Evolutionary conservation across 2,329 filamentous ascomycete species (phyloP), one percentile per base, ranked within the genome.

Genomic region (Aspergillus spinulosporus): DNA sequence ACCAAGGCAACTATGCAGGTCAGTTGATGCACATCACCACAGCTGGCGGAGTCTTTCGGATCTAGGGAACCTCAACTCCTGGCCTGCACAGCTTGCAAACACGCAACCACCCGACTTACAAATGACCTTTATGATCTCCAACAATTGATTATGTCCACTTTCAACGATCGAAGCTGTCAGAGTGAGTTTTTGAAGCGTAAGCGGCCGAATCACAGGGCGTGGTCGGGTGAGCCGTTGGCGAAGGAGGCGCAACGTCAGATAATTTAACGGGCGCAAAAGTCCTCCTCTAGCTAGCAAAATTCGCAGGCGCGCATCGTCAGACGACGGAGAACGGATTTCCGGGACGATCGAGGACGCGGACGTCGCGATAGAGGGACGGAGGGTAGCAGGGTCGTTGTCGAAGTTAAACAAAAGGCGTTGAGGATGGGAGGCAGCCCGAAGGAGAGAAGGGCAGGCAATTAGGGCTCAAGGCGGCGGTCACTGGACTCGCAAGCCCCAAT

Each of bases 391-490:
- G 52, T 47, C 15, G 56, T 34, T 26, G 21, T 39, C 49, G 54
- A 36, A 47, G 12, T 26, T 9, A 45, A 40, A 52, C 21, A 42
- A 36, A 39, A 26, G 34, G 26, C 15, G 11, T 6, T 47, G 54
- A 39, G 40, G 53, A 58, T 39, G 57, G 51, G 50, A 59, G 59
- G 55, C 60, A 61, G 59, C 43, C 59, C 56, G 53, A 62, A 56
- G 44, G 58, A 62, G 59, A 61, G 14, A 5, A 14, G 58, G 49
- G 59, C 58, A 62, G 65, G 68, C 65, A 73, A 72, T 74, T 74
- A 74, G 72, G 72, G 72, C 70, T 74, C 67, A 64, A 52, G 34
- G 34, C 34, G 7, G 34, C 21, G 53, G 66, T 69, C 66, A 69
- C 66, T 64, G 65, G 67, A 68, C 63, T 52, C 37, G 52, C 56